Base-by-base conservation (phyloP, 805 yeast species). In the Lipomyces starkeyi region DNA sequence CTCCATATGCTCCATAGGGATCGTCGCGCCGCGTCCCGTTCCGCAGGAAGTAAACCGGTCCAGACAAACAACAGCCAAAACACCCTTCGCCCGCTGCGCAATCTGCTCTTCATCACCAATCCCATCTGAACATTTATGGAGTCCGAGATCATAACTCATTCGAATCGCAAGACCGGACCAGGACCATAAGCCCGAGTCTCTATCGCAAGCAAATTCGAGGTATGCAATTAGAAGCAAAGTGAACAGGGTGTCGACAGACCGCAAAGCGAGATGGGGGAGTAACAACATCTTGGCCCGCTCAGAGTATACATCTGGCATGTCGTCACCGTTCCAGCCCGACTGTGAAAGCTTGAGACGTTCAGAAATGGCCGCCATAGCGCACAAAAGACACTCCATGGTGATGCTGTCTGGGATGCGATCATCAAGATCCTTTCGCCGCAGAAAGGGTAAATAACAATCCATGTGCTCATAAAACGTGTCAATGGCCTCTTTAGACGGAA, bases 121-220 rank as follows among this genome's bases (percentile, higher is more conserved):
- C 3, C 61, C 56, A 13, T 25, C 20, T 13, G n/a, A 58, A 7
- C 49, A 52, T 60, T 74, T 75, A 43, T 75, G 77, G 2, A 75
- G 70, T 2, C 77, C 77, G 32, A 75, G 67, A 61, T 75, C 77
- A 66, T 63, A 69, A 61, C 77, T 68, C 77, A 75, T 75, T 17
- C 77, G 69, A 25, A 75, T 74, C 0, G 77, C 77, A 67, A 75
- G 73, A 2, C 77, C 77, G 5, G 74, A 68, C 77, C 77, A 75
- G 32, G 73, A 66, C 77, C 77, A 75, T 29, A 75, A 66, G 0
- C 77, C 77, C 14, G 76, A 73, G 61, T 75, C 77, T 14, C 75
- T 62, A 37, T 75, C 77, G 25, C 71, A 71, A 4, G 70, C 76
- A 69, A 75, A 75, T 58, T 75, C 77, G 37, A 69, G 68, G 62